These are phyloP conservation scores for Corchorus capsularis DNA, from an alignment of 345 rosid species.

Conservation along the genomic window DNA sequence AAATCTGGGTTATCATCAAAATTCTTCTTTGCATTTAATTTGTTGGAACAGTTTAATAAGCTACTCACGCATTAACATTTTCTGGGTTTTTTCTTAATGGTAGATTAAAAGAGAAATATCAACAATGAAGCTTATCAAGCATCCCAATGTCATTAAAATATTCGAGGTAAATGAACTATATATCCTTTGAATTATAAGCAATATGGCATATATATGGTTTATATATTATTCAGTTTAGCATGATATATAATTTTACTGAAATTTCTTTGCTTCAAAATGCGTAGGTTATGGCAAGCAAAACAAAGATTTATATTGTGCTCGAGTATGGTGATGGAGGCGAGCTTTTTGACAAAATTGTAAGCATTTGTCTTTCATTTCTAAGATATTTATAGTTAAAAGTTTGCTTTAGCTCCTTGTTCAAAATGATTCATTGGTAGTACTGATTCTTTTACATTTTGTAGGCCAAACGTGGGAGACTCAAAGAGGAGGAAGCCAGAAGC, in stretches of 20 bases:
- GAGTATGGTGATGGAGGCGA: constrained; percentile 92
- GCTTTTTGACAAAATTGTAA: constrained; percentile 92
- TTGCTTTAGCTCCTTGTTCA: background rate
- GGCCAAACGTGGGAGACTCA: constrained; percentile 66
- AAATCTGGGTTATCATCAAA: background rate
- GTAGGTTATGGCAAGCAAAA: constrained; percentile 91
- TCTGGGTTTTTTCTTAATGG: background rate
- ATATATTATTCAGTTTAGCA: background rate
- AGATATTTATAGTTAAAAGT: background rate
- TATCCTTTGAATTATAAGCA: too few relatives aligned
- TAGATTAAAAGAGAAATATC: constrained; percentile 93
- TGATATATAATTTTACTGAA: background rate
- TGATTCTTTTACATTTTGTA: constrained; percentile 22
- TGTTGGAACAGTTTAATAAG: background rate
- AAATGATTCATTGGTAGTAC: background rate
- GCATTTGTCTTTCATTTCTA: constrained; percentile 16
- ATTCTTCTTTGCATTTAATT: background rate
- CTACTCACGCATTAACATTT: background rate
- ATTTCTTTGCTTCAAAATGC: background rate
- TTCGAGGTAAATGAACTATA: constrained; percentile 57
- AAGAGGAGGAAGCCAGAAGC: constrained; percentile 61
- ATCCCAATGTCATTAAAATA: constrained; percentile 86
- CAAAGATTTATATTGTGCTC: constrained; percentile 83
- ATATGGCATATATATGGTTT: background rate
- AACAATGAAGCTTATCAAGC: constrained; percentile 94